These are phyloP conservation scores for Pythium periplocum DNA, from an alignment of 352 stramenopile genomes.

Conservation along the genomic window DNA sequence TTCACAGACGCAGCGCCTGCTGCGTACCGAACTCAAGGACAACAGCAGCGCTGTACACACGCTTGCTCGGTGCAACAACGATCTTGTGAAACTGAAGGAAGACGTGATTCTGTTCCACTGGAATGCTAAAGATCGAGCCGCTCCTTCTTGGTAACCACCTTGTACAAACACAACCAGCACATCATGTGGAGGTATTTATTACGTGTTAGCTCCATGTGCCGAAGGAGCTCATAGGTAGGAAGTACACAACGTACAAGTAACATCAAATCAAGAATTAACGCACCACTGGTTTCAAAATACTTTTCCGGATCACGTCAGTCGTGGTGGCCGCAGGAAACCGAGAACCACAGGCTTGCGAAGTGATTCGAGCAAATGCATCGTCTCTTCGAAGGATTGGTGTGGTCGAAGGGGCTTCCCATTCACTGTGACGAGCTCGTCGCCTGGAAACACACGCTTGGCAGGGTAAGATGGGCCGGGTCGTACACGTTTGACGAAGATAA, in stretches of 20 bases:
- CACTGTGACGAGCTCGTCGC: slow-evolving; percentile 34
- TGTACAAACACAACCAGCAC: slow-evolving; percentile 28
- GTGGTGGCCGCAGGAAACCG: slow-evolving; percentile 24
- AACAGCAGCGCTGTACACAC: slow-evolving; percentile 70
- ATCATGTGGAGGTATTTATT: slow-evolving; percentile 13
- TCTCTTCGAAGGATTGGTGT: slow-evolving; percentile 28
- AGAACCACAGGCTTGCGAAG: slow-evolving; percentile 29
- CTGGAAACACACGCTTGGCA: slow-evolving; percentile 28
- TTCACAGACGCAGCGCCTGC: slow-evolving; percentile 52
- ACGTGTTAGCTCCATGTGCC: neutral
- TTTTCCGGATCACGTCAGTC: too few relatives aligned
- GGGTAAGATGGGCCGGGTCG: slow-evolving; percentile 21
- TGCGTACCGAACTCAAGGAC: slow-evolving; percentile 65
- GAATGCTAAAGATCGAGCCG: slow-evolving; percentile 65
- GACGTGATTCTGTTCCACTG: slow-evolving; percentile 84
- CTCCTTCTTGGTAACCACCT: slow-evolving; percentile 27
- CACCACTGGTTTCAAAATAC: too few relatives aligned
- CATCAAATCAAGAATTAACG: too few relatives aligned
- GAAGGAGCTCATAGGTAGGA: too few relatives aligned
- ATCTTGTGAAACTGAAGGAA: slow-evolving; percentile 81
- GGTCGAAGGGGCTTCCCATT: slow-evolving; percentile 27
- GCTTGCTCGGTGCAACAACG: slow-evolving; percentile 68
- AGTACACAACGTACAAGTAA: too few relatives aligned
- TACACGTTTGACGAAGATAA: slow-evolving; percentile 42
- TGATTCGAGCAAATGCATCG: slow-evolving; percentile 26